Conservation (phyloP, 148 eudicot species). For the Camellia granthamiana region DNA sequence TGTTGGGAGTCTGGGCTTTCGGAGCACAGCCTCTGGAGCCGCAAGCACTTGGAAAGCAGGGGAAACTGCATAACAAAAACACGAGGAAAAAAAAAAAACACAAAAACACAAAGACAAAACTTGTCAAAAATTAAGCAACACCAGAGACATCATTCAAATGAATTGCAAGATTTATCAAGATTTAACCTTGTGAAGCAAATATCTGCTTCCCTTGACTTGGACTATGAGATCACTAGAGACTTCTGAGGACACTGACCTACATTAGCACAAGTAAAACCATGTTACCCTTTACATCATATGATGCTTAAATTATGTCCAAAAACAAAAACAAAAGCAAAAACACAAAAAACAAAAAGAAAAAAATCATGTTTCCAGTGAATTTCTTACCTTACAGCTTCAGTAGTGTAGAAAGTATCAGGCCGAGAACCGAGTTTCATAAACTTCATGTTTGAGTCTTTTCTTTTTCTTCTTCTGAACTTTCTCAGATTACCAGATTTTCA, state of each 20-base stretch:
- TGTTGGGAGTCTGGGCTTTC: constrained; percentile 56
- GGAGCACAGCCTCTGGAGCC: constrained; percentile 65
- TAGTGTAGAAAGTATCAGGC: constrained; percentile 80
- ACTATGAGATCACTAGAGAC: constrained; percentile 84
- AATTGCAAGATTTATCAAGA: background rate
- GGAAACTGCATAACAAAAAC: constrained; percentile 59
- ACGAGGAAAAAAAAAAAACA: too few relatives aligned
- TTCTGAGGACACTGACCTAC: constrained; percentile 89
- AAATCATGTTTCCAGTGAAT: background rate
- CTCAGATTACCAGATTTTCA: background rate
- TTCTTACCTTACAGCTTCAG: constrained; percentile 74
- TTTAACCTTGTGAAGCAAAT: constrained; percentile 88
- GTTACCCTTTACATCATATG: background rate
- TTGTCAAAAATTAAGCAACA: background rate
- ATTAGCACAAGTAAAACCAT: constrained; percentile 9
- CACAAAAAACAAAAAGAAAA: background rate
- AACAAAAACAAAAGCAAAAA: background rate
- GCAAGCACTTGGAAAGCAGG: constrained; percentile 71
- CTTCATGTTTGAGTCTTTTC: constrained; percentile 58
- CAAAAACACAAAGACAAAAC: background rate
- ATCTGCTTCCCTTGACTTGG: constrained; percentile 72
- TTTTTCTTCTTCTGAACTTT: background rate
- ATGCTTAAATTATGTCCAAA: background rate
- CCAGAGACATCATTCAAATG: background rate
- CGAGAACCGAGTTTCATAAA: constrained; percentile 95